Percentiles rank a stretch among this genome's conserved stretches.
Conservation (phyloP, 345 rosid species). For the Bruguiera gymnorhiza region DNA sequence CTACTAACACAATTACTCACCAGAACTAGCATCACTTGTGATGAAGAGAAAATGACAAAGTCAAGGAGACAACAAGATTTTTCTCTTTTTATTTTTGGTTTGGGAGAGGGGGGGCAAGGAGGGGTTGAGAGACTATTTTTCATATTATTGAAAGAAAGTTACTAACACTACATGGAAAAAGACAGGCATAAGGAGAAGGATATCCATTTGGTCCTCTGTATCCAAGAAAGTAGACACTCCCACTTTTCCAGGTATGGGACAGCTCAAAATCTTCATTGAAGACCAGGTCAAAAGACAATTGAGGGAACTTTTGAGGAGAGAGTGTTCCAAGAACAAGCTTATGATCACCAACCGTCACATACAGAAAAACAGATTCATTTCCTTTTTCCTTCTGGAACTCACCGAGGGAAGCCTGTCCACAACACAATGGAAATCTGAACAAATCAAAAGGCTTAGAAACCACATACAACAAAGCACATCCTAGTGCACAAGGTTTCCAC, state of each 20-base stretch:
- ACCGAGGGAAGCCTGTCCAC: neutral
- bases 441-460: too few species aligned
- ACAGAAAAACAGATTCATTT: neutral
- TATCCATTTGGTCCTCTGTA: neutral
- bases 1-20: constrained; percentile 14
- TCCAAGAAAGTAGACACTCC: neutral
- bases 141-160: too few species aligned
- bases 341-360: constrained; percentile 22
- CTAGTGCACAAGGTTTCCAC: too few species aligned
- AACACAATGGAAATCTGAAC: too few species aligned
- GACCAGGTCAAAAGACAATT: neutral
- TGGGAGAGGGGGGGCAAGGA: too few species aligned
- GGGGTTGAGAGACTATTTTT: too few species aligned
- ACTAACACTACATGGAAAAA: too few species aligned
- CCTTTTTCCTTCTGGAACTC: neutral
- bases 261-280: constrained; percentile 1
- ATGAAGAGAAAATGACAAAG: constrained; percentile 15
- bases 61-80: constrained; percentile 26
- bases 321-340: constrained; percentile 40
- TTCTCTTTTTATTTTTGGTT: too few species aligned
- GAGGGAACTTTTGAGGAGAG: neutral
- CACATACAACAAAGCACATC: too few species aligned
- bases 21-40: constrained; percentile 7
- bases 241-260: neutral
- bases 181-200: neutral